phyloP scores from a whole-genome alignment of 768 basidiomycete genomes.

The Phylloporus arenicola region DNA sequence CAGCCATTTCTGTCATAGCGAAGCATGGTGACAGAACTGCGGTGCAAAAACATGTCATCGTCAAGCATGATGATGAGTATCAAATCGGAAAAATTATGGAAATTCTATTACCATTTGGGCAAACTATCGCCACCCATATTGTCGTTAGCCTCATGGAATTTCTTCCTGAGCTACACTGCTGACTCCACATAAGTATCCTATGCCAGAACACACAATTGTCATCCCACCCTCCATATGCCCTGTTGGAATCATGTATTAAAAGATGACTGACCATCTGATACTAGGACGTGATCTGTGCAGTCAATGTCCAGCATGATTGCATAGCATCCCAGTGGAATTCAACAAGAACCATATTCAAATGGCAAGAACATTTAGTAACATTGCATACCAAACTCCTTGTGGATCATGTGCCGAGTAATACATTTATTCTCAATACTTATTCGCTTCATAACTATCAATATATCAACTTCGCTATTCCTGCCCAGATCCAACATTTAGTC shows the following conservation, averaged over 20 bases:
- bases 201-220: neutral
- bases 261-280: neutral
- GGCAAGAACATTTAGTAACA: conserved; percentile 1
- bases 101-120: neutral
- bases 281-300: neutral
- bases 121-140: neutral
- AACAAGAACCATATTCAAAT: neutral
- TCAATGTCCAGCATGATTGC: conserved; percentile 2
- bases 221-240: neutral
- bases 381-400: neutral
- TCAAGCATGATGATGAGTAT: neutral
- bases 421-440: neutral
- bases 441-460: neutral
- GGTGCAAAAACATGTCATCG: neutral
- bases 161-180: neutral
- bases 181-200: neutral
- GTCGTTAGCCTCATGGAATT: conserved; percentile 1
- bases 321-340: neutral
- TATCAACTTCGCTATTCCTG: neutral
- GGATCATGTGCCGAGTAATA: neutral
- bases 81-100: neutral
- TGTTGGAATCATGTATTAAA: neutral
- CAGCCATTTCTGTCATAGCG: neutral
- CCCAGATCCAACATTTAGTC: neutral
- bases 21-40: neutral